Evolutionary conservation across 1,284 basidiomycete species (phyloP).

Genomic region (Puccinia coronata): DNA sequence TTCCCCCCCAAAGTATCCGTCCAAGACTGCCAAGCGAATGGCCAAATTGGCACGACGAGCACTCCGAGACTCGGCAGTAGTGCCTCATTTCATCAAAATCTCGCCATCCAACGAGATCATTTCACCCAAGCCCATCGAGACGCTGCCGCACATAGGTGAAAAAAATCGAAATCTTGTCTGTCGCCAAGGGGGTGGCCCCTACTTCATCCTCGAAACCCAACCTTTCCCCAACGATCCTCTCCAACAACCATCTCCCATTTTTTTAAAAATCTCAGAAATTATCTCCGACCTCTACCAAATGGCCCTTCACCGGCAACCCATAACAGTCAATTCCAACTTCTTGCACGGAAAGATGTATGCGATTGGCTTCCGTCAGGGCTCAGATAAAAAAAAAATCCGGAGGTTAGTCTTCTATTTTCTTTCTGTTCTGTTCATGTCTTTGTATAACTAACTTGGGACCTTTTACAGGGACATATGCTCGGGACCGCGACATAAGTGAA

Average conservation of each 20-base stretch:
- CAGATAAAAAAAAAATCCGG: background rate
- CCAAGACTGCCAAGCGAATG: background rate
- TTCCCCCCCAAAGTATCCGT: background rate
- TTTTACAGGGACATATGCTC: background rate
- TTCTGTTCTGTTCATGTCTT: background rate
- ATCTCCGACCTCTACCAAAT: background rate
- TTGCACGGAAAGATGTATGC: background rate
- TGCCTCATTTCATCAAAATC: background rate
- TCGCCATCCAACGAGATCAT: background rate
- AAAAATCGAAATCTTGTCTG: background rate
- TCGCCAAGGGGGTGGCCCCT: background rate
- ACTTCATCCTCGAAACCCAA: background rate
- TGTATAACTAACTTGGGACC: background rate
- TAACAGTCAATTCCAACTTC: background rate
- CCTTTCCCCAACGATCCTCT: background rate
- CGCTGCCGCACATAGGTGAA: background rate
- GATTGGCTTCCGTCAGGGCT: background rate
- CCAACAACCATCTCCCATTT: too few relatives aligned
- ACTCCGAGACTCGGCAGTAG: background rate
- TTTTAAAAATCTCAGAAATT: background rate
- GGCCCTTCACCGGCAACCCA: background rate
- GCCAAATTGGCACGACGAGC: background rate
- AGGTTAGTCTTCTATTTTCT: background rate
- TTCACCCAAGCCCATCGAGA: background rate
- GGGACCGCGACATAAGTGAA: background rate